A percentile compares a stretch with the other conserved stretches of the same genome.
Conservation (phyloP, 2,329 filamentous ascomycete species). For the Pseudopithomyces chartarum region DNA sequence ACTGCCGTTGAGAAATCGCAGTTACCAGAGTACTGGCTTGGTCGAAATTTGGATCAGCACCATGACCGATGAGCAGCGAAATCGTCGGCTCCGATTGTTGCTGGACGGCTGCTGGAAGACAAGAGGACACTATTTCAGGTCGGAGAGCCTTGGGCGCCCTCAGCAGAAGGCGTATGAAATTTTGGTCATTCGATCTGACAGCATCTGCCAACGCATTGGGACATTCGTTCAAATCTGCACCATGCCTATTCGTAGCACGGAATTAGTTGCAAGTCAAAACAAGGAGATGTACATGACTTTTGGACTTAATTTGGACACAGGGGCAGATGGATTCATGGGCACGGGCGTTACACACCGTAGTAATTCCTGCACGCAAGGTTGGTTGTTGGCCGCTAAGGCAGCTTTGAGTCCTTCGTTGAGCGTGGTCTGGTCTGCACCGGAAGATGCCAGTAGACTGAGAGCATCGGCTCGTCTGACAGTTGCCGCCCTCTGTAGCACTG, state of each 20-base stretch:
- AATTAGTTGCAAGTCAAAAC: neutral
- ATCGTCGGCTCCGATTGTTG: slow-evolving; percentile 33
- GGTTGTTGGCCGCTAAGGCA: slow-evolving; percentile 37
- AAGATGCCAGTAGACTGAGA: slow-evolving; percentile 37
- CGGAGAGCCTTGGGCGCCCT: slow-evolving; percentile 39
- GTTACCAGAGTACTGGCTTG: slow-evolving; percentile 37
- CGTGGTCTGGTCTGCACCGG: slow-evolving; percentile 42
- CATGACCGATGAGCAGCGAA: slow-evolving; percentile 38
- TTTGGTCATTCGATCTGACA: slow-evolving; percentile 36
- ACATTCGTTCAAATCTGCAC: slow-evolving; percentile 38
- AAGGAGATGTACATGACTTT: neutral
- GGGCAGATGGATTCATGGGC: too few relatives aligned
- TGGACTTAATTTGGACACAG: neutral
- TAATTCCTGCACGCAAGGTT: slow-evolving; percentile 38
- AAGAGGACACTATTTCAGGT: slow-evolving; percentile 38
- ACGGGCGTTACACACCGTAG: slow-evolving; percentile 19
- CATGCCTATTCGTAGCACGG: slow-evolving; percentile 19
- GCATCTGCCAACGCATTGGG: slow-evolving; percentile 38
- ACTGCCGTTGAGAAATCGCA: slow-evolving; percentile 37
- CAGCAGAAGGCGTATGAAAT: slow-evolving; percentile 35
- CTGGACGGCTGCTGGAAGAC: slow-evolving; percentile 37
- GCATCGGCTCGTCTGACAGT: slow-evolving; percentile 35
- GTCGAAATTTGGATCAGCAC: slow-evolving; percentile 44
- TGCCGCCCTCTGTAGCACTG: slow-evolving; percentile 41
- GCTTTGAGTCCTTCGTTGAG: slow-evolving; percentile 41